phyloP scores from a whole-genome alignment of 1,284 basidiomycete species.

The Salmacisia buchloeana region DNA sequence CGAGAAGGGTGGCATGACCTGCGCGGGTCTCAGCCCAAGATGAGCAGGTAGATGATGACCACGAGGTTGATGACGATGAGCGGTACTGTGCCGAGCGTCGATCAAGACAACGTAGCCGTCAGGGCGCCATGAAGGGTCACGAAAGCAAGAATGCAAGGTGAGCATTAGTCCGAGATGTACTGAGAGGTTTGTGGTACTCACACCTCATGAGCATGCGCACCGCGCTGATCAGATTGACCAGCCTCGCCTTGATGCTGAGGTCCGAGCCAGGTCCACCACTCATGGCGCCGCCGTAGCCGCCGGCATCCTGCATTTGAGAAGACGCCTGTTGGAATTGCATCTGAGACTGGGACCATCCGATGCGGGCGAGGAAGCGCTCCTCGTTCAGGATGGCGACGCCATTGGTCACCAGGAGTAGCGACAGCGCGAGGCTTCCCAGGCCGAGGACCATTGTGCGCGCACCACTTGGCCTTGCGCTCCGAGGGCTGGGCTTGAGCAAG shows the following conservation, averaged over 20 bases:
- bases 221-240: conserved; percentile 86
- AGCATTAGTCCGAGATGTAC: no score
- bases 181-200: no score
- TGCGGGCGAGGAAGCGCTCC: conserved; percentile 77
- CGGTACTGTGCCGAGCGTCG: conserved; percentile 24
- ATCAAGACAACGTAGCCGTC: not conserved
- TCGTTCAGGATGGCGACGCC: conserved; percentile 89
- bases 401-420: conserved; percentile 73
- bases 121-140: not conserved
- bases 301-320: conserved; percentile 7
- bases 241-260: conserved; percentile 68
- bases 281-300: conserved; percentile 22
- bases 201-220: conserved; percentile 91
- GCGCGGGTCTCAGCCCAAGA: conserved; percentile 20
- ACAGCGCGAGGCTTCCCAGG: conserved; percentile 53
- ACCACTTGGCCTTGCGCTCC: not conserved
- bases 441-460: conserved; percentile 13
- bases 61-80: conserved; percentile 39
- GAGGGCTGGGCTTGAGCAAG: not conserved
- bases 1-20: no score
- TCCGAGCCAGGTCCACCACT: conserved; percentile 22
- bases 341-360: conserved; percentile 36
- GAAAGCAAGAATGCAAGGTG: no score
- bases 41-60: conserved; percentile 36
- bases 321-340: conserved; percentile 60